Evolutionary conservation across 2,329 filamentous ascomycete genomes (phyloP).

Genomic region (Aspergillus arachidicola): DNA sequence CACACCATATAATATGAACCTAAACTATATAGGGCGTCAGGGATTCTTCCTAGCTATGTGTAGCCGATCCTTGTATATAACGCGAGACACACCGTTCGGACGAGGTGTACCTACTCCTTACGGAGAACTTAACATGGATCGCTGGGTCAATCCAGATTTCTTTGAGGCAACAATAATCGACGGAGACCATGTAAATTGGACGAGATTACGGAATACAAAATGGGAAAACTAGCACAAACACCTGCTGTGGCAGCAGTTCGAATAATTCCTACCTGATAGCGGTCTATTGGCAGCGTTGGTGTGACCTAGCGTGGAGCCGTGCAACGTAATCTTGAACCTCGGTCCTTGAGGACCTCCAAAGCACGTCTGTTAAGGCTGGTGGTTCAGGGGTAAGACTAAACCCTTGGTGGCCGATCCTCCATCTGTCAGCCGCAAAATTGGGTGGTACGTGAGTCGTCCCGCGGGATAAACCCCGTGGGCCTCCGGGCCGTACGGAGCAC

Average conservation of each 20-base stretch:
- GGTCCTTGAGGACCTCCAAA: constrained; percentile 15
- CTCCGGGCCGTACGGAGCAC: not conserved
- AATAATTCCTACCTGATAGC: constrained; percentile 1
- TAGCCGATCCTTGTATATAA: not conserved
- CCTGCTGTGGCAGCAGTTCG: not conserved
- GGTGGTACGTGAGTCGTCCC: constrained; percentile 14
- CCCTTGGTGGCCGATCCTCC: constrained; percentile 19
- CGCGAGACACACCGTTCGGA: not conserved
- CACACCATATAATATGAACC: not conserved
- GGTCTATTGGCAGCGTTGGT: constrained; percentile 14
- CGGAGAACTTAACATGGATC: not conserved
- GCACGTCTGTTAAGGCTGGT: constrained; percentile 13
- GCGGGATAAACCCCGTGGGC: constrained; percentile 5
- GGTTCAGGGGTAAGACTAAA: constrained; percentile 24
- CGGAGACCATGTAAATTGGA: not conserved
- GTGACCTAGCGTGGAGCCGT: constrained; percentile 32
- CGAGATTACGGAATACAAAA: constrained; percentile 1
- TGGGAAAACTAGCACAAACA: not conserved
- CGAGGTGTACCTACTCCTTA: not conserved
- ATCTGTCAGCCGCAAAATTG: constrained; percentile 16
- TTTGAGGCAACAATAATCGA: not conserved
- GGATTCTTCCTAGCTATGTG: not conserved
- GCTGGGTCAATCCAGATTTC: not conserved
- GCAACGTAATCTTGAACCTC: constrained; percentile 26
- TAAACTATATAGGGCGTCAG: not conserved